Conservation (phyloP, 164 flowering plant species). For the Sedum album region DNA sequence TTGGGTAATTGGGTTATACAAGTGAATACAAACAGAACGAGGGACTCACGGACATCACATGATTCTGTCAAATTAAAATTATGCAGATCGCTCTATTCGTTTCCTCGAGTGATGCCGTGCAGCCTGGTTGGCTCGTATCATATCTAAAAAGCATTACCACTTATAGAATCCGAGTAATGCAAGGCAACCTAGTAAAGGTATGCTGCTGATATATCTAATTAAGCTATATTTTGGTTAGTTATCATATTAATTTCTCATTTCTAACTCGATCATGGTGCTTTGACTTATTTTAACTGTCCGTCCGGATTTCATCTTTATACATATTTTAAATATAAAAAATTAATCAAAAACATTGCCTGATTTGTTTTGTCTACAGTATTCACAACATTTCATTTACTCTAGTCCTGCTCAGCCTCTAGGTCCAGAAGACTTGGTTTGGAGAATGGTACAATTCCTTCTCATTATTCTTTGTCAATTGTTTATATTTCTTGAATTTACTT, state of each 20-base stretch:
- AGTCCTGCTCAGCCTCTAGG: conserved; percentile 88
- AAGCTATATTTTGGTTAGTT: neutral
- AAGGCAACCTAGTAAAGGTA: conserved; percentile 68
- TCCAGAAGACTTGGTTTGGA: conserved; percentile 89
- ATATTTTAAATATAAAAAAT: neutral
- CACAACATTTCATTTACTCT: conserved; percentile 80
- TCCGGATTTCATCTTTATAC: neutral
- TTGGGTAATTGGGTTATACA: neutral
- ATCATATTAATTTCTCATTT: neutral
- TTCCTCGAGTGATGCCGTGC: conserved; percentile 77
- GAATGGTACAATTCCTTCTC: conserved; percentile 57
- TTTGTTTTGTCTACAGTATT: conserved; percentile 36
- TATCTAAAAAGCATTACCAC: conserved; percentile 45
- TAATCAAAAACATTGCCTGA: neutral
- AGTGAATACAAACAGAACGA: too few relatives aligned
- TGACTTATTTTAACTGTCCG: neutral
- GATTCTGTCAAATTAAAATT: neutral
- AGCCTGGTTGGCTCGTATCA: conserved; percentile 74
- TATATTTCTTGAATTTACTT: neutral
- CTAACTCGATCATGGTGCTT: neutral
- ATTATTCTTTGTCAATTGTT: neutral
- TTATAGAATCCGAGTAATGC: conserved; percentile 48
- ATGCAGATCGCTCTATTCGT: conserved; percentile 88
- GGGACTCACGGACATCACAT: neutral
- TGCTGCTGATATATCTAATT: neutral